Conservation (phyloP, 257 asterid genomes). For the Petunia secreta region DNA sequence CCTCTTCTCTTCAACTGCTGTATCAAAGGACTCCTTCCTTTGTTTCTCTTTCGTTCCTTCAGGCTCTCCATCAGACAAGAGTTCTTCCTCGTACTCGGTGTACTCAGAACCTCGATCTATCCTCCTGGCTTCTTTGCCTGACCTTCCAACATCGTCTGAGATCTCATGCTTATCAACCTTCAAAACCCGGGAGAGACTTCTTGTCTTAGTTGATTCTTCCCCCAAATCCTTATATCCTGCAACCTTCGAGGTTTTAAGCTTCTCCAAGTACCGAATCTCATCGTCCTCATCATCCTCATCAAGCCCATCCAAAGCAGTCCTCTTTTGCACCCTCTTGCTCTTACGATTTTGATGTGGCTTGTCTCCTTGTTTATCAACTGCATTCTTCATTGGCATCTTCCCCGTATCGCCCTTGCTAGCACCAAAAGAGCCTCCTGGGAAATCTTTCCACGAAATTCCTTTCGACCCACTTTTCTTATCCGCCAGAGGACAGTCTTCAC, state of each 20-base stretch:
- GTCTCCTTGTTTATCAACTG: conserved; percentile 55
- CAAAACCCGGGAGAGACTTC: conserved; percentile 29
- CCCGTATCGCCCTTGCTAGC: conserved; percentile 58
- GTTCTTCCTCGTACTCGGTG: conserved; percentile 54
- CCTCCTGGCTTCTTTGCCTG: conserved; percentile 47
- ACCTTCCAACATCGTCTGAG: conserved; percentile 50
- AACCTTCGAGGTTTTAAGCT: conserved; percentile 64
- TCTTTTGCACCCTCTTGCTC: conserved; percentile 79
- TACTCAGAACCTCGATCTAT: conserved; percentile 56
- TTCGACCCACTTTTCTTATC: conserved; percentile 57
- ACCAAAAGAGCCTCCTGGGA: conserved; percentile 48
- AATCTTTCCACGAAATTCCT: conserved; percentile 66
- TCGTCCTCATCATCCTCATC: conserved; percentile 84
- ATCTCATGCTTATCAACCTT: conserved; percentile 52
- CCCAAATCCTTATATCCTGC: conserved; percentile 53
- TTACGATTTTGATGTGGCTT: conserved; percentile 70
- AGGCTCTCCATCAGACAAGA: conserved; percentile 53
- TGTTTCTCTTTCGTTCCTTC: conserved; percentile 61
- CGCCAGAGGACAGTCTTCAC: conserved; percentile 40
- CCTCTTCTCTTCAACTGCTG: conserved; percentile 67
- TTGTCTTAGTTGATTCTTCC: conserved; percentile 49
- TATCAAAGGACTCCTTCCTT: conserved; percentile 60
- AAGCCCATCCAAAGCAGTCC: conserved; percentile 66
- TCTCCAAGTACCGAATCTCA: conserved; percentile 84
- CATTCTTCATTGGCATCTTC: conserved; percentile 44